Percentiles rank a stretch among this genome's conserved stretches.
These are phyloP conservation scores for Stephania cephalantha DNA, from an alignment of 164 flowering plant genomes.

Conservation along the genomic window DNA sequence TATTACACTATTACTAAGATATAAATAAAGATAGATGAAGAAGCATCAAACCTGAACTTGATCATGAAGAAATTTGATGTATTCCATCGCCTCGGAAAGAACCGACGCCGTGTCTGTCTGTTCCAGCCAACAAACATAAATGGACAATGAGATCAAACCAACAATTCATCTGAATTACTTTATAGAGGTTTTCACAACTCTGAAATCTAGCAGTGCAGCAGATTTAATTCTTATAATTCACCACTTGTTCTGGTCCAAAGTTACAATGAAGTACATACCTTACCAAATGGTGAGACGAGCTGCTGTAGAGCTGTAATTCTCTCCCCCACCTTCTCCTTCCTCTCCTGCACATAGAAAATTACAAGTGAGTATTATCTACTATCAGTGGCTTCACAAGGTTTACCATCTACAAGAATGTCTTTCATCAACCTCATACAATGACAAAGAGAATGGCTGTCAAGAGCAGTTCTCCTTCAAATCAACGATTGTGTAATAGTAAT, in stretches of 20 bases:
- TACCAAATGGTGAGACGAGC: conserved; percentile 91
- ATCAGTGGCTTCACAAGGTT: not conserved
- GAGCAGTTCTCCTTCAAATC: not conserved
- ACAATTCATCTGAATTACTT: too few relatives aligned
- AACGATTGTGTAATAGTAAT: not conserved
- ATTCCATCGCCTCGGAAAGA: conserved; percentile 76
- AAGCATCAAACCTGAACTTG: conserved; percentile 64
- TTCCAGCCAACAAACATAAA: conserved; percentile 9
- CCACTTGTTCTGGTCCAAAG: not conserved
- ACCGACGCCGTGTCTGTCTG: conserved; percentile 97
- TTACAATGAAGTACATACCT: conserved; percentile 32
- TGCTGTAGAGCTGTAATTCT: conserved; percentile 65
- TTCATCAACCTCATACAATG: not conserved
- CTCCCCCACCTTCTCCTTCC: conserved; percentile 79
- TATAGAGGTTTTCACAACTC: too few relatives aligned
- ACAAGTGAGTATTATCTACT: not conserved
- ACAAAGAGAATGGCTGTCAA: not conserved
- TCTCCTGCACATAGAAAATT: conserved; percentile 41
- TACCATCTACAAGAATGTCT: not conserved
- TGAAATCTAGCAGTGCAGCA: too few relatives aligned
- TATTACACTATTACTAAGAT: not conserved
- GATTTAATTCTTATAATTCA: too few relatives aligned
- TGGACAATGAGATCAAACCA: not conserved
- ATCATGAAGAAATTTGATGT: conserved; percentile 81
- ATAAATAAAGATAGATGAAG: not conserved